Percentiles rank a stretch among this genome's conserved stretches.
Conservation (phyloP, 495 filamentous ascomycete genomes). For the Penicillium maclennaniae region DNA sequence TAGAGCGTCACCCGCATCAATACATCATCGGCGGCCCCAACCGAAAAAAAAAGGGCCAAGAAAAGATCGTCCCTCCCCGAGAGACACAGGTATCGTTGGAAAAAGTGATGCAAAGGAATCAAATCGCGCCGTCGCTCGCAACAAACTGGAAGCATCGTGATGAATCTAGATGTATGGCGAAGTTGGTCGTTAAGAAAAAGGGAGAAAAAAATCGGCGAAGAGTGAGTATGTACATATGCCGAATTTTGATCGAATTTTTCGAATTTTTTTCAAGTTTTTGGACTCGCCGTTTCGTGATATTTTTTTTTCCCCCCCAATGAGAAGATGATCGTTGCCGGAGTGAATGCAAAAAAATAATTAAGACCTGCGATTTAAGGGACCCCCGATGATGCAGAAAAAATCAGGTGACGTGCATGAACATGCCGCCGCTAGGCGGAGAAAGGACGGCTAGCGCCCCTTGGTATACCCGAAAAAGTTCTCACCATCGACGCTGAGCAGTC, state of each 20-base stretch:
- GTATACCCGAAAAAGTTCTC: constrained; percentile 21
- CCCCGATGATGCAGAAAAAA: constrained; percentile 41
- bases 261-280: constrained; percentile 26
- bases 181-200: constrained; percentile 28
- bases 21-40: constrained; percentile 41
- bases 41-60: constrained; percentile 26
- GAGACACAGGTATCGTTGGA: constrained; percentile 42
- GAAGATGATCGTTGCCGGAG: constrained; percentile 26
- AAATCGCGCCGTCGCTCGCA: constrained; percentile 49
- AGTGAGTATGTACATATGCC: constrained; percentile 40
- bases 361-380: constrained; percentile 37
- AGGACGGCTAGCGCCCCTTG: constrained; percentile 25
- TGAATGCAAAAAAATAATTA: constrained; percentile 39
- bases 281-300: constrained; percentile 25
- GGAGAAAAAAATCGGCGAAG: constrained; percentile 20
- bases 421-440: constrained; percentile 33
- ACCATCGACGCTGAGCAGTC: constrained; percentile 64
- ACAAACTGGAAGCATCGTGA: constrained; percentile 41
- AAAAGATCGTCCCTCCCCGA: constrained; percentile 38
- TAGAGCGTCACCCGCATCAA: constrained; percentile 45
- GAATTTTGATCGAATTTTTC: constrained; percentile 28
- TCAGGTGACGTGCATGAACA: constrained; percentile 33
- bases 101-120: constrained; percentile 35
- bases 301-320: constrained; percentile 8
- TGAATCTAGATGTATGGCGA: constrained; percentile 39